Percentiles rank a stretch among this genome's conserved stretches.
These are phyloP conservation scores for Rosa multiflora DNA, from an alignment of 306 rosid genomes.

Conservation along the genomic window DNA sequence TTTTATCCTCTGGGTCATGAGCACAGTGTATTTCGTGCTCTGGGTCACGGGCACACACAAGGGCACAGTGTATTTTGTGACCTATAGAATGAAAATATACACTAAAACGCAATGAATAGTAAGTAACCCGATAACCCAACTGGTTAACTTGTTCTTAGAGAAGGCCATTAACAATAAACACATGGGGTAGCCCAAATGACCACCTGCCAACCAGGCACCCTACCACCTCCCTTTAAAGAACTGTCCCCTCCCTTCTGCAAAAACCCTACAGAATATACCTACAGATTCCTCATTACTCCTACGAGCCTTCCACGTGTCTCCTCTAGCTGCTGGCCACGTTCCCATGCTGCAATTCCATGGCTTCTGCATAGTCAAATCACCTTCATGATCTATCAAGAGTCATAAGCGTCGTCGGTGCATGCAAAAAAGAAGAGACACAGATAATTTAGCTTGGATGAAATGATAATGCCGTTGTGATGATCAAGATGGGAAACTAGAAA, in stretches of 20 bases:
- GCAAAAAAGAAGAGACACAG: neutral
- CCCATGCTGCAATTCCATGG: neutral
- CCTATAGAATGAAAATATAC: no score
- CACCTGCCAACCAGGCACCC: slow-evolving; percentile 69
- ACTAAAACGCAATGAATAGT: no score
- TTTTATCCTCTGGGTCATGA: no score
- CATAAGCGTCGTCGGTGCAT: neutral
- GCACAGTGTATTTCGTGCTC: no score
- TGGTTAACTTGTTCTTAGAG: neutral
- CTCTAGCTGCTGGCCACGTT: neutral
- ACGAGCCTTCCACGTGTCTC: neutral
- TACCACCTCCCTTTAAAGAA: slow-evolving; percentile 30
- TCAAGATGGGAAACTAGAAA: neutral
- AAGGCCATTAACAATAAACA: slow-evolving; percentile 32
- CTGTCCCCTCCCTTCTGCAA: slow-evolving; percentile 47
- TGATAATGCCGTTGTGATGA: neutral
- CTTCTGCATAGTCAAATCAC: neutral
- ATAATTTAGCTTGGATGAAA: no score
- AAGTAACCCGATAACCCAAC: no score
- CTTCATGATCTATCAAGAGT: neutral
- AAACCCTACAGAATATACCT: neutral
- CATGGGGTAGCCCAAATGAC: slow-evolving; percentile 53
- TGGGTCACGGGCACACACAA: no score
- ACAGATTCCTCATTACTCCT: neutral
- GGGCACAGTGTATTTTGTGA: no score